Evolutionary conservation across 139 green algal genomes (phyloP), one percentile per base, ranked within the genome.

Genomic region (Picochlorum costavermella): DNA sequence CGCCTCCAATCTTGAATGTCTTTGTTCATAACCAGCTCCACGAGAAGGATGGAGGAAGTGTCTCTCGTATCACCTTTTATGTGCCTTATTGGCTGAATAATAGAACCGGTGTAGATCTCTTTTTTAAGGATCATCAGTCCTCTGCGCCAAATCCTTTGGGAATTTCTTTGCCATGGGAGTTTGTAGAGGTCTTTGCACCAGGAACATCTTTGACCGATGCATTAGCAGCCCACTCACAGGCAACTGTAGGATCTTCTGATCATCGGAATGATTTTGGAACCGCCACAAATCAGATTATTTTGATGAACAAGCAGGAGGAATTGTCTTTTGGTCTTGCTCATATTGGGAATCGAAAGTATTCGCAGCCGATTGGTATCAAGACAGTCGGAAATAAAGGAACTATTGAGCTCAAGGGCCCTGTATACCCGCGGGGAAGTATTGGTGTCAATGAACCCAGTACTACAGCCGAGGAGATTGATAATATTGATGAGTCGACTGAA

Each of bases 81-180:
- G 65, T 79, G 1, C 67, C 80, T 26, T 90, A 80, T 75, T 93
- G 86, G 86, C 55, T 93, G 17, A 86, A 93, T 77, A 93, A 93
- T 83, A 74, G 85, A 56, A 89, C 80, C 1, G 84, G 84, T 5
- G 71, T 87, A 36, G 78, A 90, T 71, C 73, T 93, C n/a, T 67
- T 88, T 16, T 86, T 90, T 64, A 74, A 81, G 56, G 86, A 84
- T 62, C 57, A 56, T 4, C 29, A 50, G 11, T 64, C 50, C 2
- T 75, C 77, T 0, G 66, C 68, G 9, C 29, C 33, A 33, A 64
- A 62, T 51, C 45, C 70, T 33, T 55, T 79, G 5, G 60, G 72
- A 37, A 70, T 70, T 2, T 63, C 56, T 0, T 69, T 71, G 36
- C 71, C 76, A 17, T 70, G 68, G 49, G 70, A 81, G 56, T 75